A percentile compares a stretch with the other conserved stretches of the same genome.
Evolutionary conservation across 257 asterid genomes (phyloP).

Genomic region (Scutellaria minor): DNA sequence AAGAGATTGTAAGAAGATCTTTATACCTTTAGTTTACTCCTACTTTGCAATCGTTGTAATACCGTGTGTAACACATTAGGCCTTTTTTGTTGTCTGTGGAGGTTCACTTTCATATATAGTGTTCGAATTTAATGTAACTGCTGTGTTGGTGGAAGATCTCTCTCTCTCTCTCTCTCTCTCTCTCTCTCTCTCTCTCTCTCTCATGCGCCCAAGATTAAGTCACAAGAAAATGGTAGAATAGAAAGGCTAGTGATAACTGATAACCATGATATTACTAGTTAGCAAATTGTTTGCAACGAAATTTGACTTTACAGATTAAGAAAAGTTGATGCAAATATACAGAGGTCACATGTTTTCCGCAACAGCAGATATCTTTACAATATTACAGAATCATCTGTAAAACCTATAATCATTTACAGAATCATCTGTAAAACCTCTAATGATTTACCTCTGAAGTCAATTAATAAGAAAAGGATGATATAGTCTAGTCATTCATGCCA

Average conservation of each 20-base stretch:
- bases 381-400: slow-evolving; percentile 22
- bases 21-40: slow-evolving; percentile 39
- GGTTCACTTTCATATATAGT: slow-evolving; percentile 21
- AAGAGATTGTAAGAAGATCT: not conserved
- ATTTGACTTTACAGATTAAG: slow-evolving; percentile 34
- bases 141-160: slow-evolving; percentile 5
- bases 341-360: slow-evolving; percentile 23
- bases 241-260: not conserved
- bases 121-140: slow-evolving; percentile 17
- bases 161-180: slow-evolving; percentile 21
- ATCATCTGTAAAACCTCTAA: slow-evolving; percentile 9
- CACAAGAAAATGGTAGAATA: slow-evolving; percentile 2
- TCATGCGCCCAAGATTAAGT: not conserved
- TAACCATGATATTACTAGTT: slow-evolving; percentile 3
- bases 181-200: not conserved
- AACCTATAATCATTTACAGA: slow-evolving; percentile 21
- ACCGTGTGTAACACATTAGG: slow-evolving; percentile 26
- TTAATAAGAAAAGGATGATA: slow-evolving; percentile 18
- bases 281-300: slow-evolving; percentile 24
- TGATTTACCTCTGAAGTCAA: slow-evolving; percentile 21
- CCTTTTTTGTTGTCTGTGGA: slow-evolving; percentile 42
- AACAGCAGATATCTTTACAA: slow-evolving; percentile 38
- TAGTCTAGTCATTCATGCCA: slow-evolving; percentile 20
- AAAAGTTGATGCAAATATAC: slow-evolving; percentile 35
- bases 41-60: not conserved